These are phyloP conservation scores for Ricinus communis DNA, from an alignment of 345 rosid genomes.

Conservation along the genomic window DNA sequence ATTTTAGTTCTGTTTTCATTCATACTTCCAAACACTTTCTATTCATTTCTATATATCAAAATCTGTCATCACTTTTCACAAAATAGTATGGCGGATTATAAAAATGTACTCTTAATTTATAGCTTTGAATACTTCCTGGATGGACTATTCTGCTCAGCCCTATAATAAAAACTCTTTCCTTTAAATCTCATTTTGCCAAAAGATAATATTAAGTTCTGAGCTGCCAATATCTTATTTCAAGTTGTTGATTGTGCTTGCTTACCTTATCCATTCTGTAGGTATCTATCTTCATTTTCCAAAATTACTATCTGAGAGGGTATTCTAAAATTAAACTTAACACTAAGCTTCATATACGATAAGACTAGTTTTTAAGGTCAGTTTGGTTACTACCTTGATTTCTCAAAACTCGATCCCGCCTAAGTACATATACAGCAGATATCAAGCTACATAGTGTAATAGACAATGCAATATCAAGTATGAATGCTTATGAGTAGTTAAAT, in stretches of 20 bases:
- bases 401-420: background rate
- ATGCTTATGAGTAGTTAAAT: background rate
- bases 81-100: background rate
- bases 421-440: background rate
- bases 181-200: too few relatives aligned
- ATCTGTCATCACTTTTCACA: background rate
- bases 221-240: too few relatives aligned
- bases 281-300: too few relatives aligned
- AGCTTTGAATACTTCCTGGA: slow-evolving; percentile 1
- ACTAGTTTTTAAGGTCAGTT: too few relatives aligned
- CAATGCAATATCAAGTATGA: background rate
- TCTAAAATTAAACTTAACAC: too few relatives aligned
- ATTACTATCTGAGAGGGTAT: too few relatives aligned
- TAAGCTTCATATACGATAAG: too few relatives aligned
- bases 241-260: too few relatives aligned
- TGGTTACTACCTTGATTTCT: background rate
- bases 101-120: background rate
- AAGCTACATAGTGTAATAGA: background rate
- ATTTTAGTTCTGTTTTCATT: background rate
- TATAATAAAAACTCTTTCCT: too few relatives aligned
- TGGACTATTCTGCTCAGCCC: background rate
- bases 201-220: too few relatives aligned
- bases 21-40: background rate
- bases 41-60: slow-evolving; percentile 1
- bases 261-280: too few relatives aligned